Conservation (phyloP, 2,329 filamentous ascomycete genomes). For the Aspergillus nomiae region DNA sequence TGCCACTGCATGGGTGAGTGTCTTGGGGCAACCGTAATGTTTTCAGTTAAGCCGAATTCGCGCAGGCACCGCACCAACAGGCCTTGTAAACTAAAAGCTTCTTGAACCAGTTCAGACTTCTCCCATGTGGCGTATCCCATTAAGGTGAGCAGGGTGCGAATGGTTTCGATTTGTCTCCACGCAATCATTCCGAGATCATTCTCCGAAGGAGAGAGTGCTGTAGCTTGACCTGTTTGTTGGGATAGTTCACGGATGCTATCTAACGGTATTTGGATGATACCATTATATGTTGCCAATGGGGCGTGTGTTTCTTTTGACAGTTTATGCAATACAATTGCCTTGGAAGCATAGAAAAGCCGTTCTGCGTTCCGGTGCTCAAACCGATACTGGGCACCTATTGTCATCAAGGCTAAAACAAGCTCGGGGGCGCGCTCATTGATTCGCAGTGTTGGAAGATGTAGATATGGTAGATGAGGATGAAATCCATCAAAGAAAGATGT, state of each 20-base stretch:
- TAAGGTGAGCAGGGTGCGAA: constrained; percentile 31
- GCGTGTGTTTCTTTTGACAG: constrained; percentile 37
- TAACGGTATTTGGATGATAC: constrained; percentile 24
- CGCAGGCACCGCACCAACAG: constrained; percentile 34
- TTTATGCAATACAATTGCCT: constrained; percentile 66
- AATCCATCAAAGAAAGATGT: constrained; percentile 72
- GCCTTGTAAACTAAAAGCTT: constrained; percentile 33
- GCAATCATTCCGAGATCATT: constrained; percentile 15
- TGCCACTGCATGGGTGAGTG: constrained; percentile 33
- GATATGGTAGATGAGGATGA: constrained; percentile 61
- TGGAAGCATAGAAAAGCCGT: constrained; percentile 54
- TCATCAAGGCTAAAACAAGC: constrained; percentile 66
- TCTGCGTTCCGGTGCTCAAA: constrained; percentile 48
- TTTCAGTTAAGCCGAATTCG: constrained; percentile 32
- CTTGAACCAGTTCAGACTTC: constrained; percentile 32
- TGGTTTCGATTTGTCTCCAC: constrained; percentile 32
- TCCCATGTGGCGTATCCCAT: constrained; percentile 40
- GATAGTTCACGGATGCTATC: constrained; percentile 17
- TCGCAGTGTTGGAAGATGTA: constrained; percentile 68
- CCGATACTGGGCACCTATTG: constrained; percentile 56
- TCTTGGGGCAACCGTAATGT: constrained; percentile 23
- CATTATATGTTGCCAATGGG: constrained; percentile 14
- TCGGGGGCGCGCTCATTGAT: constrained; percentile 68
- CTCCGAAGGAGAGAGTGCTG: constrained; percentile 15
- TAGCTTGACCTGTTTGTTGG: constrained; percentile 14